Evolutionary conservation across 768 basidiomycete genomes (phyloP), one percentile per base, ranked within the genome.

Genomic region (Auricularia auricula-judae): DNA sequence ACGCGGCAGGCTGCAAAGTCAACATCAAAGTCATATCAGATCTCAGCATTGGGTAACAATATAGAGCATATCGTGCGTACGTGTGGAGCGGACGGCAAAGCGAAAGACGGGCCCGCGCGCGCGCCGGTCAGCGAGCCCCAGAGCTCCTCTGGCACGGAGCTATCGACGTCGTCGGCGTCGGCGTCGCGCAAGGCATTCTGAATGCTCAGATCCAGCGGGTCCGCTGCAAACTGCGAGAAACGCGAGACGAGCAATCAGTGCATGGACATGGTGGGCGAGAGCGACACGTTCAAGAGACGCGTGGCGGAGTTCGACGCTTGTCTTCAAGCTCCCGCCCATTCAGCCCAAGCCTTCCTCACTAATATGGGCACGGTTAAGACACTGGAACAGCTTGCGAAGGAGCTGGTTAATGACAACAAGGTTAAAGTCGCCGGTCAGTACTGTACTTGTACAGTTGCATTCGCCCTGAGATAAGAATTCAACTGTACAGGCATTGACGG

Each of bases 341-440:
- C 29, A 29, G 29, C 29, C 29, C 29, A 29, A 29, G 29, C 29
- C 29, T 29, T 29, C 29, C 29, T 29, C 29, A 29, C 29, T 29
- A 29, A 29, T 29, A 29, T 29, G 29, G 29, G 29, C 29, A 29
- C 29, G 29, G 29, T 29, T 3, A 29, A 29, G 29, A 29, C 29
- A 29, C 29, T 29, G 29, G 29, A 29, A 29, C 29, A 29, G 29
- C 29, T 29, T 51, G 11, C 86, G 1, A 74, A 84, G 8, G 85
- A 90, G 4, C 79, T 97, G 62, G 74, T 79, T 65, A 43, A 80
- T 69, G 92, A 95, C 72, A 82, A 76, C 71, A 97, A 96, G 76
- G 85, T 98, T 70, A 96, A 97, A 77, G 91, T 98, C 36, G 95
- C 93, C 62, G 94, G 94, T 92, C 62, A 66, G 85, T 75, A 35